Evolutionary conservation across 2,329 filamentous ascomycete genomes (phyloP).

Genomic region (Penicillium decumbens): DNA sequence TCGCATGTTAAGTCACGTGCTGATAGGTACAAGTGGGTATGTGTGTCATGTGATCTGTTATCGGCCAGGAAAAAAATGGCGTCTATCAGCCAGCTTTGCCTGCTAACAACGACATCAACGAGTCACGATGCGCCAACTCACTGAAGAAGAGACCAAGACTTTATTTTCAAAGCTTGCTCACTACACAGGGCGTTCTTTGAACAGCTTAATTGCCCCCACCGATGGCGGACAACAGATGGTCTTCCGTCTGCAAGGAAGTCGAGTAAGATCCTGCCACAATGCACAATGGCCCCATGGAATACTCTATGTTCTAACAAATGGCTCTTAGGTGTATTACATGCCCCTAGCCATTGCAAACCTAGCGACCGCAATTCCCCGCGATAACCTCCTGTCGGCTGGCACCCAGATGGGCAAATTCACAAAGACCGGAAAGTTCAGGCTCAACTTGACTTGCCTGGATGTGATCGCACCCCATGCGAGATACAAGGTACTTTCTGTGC

Average conservation of each 20-base stretch:
- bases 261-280: conserved; percentile 43
- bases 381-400: conserved; percentile 79
- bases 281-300: background rate
- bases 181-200: conserved; percentile 83
- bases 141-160: conserved; percentile 13
- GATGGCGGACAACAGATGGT: conserved; percentile 71
- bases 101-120: background rate
- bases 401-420: conserved; percentile 93
- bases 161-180: conserved; percentile 68
- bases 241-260: conserved; percentile 74
- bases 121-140: conserved; percentile 17
- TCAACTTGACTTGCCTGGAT: conserved; percentile 88
- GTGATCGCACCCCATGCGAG: conserved; percentile 85
- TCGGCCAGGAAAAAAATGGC: background rate
- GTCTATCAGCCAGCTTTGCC: background rate
- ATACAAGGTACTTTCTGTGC: conserved; percentile 57
- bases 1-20: background rate
- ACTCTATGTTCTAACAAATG: background rate
- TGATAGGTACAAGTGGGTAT: background rate
- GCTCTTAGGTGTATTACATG: conserved; percentile 68
- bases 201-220: conserved; percentile 73
- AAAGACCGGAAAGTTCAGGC: conserved; percentile 89
- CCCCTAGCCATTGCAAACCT: conserved; percentile 85
- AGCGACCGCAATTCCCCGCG: conserved; percentile 76
- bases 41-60: background rate